Evolutionary conservation across 371 early-diverging fungal species (phyloP), one percentile per base, ranked within the genome.

Genomic region (Mortierella sp.): DNA sequence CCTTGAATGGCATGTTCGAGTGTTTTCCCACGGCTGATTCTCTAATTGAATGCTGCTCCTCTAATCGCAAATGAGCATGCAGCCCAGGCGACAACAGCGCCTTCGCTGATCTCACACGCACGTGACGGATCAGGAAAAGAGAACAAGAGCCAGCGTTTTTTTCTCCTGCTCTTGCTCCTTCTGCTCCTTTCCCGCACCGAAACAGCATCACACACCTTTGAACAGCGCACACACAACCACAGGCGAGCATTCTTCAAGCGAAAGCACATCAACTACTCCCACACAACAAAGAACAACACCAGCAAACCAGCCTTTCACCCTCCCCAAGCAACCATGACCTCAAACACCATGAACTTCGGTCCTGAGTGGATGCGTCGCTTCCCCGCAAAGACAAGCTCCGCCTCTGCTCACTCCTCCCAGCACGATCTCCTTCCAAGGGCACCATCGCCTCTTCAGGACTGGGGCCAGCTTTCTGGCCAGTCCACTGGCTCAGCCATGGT

Each of bases 281-380:
- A 57, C 31, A 57, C 21, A 59, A 31, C 53, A 51, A 55, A 55
- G 6, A 9, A 16, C 28, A 21, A 1, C 34, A 26, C 26, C 50
- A n/a, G 3, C 69, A 75, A 50, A 61, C 14, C 59, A 54, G 59
- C 10, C 76, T 72, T 50, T 34, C 31, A 24, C 24, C 21, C 21
- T 1, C 1, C 4, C 34, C 19, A n/a, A 57, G n/a, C 74, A 31
- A 43, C 67, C 78, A 78, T 78, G 78, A 61, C 76, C 26, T 76
- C 78, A 19, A 73, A 72, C 78, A 93, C 93, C 82, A 94, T 95
- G 95, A 95, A 95, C 88, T 95, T 95, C 87, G 95, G 95, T 71
- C 95, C 96, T 73, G 95, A 95, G 90, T 95, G 96, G 95, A 86
- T 87, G 87, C 80, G 87, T 54, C 77, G 84, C 57, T 83, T 83